Base-by-base conservation (phyloP, 345 rosid species). In the Noccaea bulbosa region DNA sequence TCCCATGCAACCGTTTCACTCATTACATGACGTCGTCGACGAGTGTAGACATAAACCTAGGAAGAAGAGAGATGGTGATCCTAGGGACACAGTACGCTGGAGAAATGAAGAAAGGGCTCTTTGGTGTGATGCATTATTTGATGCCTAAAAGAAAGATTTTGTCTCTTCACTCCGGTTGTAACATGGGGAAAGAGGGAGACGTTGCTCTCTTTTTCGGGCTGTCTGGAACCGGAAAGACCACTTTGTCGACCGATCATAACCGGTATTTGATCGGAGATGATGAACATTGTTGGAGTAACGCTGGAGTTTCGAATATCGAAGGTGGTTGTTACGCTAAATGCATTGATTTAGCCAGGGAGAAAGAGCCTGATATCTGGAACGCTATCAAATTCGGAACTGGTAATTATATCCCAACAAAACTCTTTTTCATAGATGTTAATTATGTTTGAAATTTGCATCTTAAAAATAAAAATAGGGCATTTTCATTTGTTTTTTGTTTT, bases 291-390 rank as follows among this genome's bases (percentile, higher is more conserved):
- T 94, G 99, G 99, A 78, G 89, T 55, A 92, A 87, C 32, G 76
- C 81, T 12, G 95, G 99, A 38, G 98, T 94, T 33, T 94, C 99
- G 5, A 94, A 94, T 59, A 91, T 94, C 30, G 99, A 94, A 84
- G 99, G 99, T 6, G 99, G 98, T 15, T 91, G 99, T 85, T 94
- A 94, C 62, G 99, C 99, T 6, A 94, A 94, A 74, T 94, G 99
- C 81, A 83, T 94, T 73, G 99, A 91, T 82, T 88, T 94, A 48
- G 80, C 98, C 0, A 73, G 83, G 64, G 99, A 94, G 70, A 94
- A 89, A 81, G 97, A 94, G 66, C 97, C 97, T 56, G 99, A 91
- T 73, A 89, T 91, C 51, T 94, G 91, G 88, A 91, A 94, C 61
- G 98, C 99, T 80, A 89, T 94, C 79, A 94, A 91, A 80, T 94